phyloP scores from a whole-genome alignment of 257 asterid species.

The Lycium barbarum region DNA sequence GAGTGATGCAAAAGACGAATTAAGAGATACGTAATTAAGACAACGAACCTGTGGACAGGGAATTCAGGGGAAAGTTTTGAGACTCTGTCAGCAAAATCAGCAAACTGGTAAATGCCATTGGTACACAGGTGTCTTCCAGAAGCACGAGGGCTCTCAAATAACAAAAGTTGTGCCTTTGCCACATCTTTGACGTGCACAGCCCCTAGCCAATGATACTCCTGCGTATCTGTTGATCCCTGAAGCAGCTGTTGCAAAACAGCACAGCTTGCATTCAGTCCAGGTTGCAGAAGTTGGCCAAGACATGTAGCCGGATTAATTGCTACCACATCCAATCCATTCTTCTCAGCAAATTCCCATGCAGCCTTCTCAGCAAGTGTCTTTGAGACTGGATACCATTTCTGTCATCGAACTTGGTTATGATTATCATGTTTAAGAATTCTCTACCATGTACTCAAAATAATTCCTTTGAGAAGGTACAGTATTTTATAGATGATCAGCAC shows the following conservation, averaged over 20 bases:
- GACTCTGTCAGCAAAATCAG: slow-evolving; percentile 72
- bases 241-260: slow-evolving; percentile 81
- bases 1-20: not conserved
- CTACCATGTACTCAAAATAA: too few species aligned
- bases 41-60: slow-evolving; percentile 75
- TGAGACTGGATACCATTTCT: slow-evolving; percentile 95
- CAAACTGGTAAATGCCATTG: slow-evolving; percentile 79
- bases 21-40: not conserved
- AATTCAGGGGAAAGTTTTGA: slow-evolving; percentile 67
- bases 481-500: not conserved
- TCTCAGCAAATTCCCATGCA: slow-evolving; percentile 79
- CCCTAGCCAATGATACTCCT: slow-evolving; percentile 89
- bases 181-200: slow-evolving; percentile 93
- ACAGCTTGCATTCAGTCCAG: slow-evolving; percentile 82
- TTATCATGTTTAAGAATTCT: not conserved
- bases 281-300: slow-evolving; percentile 78
- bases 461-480: not conserved
- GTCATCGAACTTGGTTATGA: slow-evolving; percentile 28
- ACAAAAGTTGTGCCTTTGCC: slow-evolving; percentile 70
- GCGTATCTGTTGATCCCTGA: slow-evolving; percentile 78
- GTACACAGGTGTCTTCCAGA: slow-evolving; percentile 90
- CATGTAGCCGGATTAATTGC: slow-evolving; percentile 81
- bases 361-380: slow-evolving; percentile 86
- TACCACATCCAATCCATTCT: slow-evolving; percentile 68
- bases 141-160: slow-evolving; percentile 68